Conservation (phyloP, 2,329 filamentous ascomycete genomes). For the Sporothrix euskadiensis region DNA sequence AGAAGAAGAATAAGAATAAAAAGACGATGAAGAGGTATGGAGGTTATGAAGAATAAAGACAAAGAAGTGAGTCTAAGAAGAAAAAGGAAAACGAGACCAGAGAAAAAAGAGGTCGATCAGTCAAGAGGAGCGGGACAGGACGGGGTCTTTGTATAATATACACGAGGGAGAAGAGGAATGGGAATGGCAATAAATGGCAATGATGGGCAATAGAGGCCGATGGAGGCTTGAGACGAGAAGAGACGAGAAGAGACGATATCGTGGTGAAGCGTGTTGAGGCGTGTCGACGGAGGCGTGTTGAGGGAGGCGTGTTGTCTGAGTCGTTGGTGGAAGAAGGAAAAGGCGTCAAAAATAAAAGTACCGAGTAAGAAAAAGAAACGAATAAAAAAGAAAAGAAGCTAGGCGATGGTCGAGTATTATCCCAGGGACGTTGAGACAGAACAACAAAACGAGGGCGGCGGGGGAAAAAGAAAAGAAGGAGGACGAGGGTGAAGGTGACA, state of each 20-base stretch:
- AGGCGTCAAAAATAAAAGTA: background rate
- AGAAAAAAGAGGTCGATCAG: slow-evolving; percentile 4
- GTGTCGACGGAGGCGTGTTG: background rate
- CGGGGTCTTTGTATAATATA: slow-evolving; percentile 6
- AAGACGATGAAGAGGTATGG: background rate
- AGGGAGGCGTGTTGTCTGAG: background rate
- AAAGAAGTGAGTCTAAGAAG: background rate
- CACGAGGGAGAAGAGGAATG: background rate
- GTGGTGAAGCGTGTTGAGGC: background rate
- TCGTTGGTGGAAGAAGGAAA: background rate
- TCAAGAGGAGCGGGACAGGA: background rate
- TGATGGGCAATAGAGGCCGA: background rate
- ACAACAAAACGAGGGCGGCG: slow-evolving; percentile 6
- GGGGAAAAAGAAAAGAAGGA: background rate
- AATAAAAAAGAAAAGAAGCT: background rate
- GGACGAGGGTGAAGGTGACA: background rate
- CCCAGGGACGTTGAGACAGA: slow-evolving; percentile 7
- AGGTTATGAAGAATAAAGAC: background rate
- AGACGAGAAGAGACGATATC: background rate
- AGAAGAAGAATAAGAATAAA: background rate
- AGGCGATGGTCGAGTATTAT: background rate
- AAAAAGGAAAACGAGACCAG: background rate
- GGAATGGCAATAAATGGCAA: background rate
- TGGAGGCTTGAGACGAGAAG: background rate
- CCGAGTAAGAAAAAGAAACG: background rate